Evolutionary conservation across 257 asterid species (phyloP).

Genomic region (Solanum paucissectum): DNA sequence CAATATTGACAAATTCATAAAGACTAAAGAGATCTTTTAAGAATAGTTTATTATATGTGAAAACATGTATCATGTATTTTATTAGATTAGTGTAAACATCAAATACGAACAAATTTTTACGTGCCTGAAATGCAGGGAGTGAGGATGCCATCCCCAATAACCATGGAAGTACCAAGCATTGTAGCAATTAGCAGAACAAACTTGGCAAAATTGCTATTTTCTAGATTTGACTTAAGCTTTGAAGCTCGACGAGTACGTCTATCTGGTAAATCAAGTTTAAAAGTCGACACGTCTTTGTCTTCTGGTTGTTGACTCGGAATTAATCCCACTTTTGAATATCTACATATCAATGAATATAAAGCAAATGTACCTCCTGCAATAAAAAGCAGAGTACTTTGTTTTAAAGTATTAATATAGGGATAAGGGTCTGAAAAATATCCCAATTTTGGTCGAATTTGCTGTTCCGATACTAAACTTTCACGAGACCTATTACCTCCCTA

Average conservation of each 20-base stretch:
- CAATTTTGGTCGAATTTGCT: too few relatives aligned
- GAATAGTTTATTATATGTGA: too few relatives aligned
- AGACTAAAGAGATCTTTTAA: background rate
- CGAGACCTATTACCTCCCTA: too few relatives aligned
- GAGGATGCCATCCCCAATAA: constrained; percentile 72
- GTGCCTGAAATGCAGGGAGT: constrained; percentile 70
- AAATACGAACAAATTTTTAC: background rate
- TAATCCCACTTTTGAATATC: constrained; percentile 47
- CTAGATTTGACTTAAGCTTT: constrained; percentile 26
- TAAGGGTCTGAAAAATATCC: too few relatives aligned
- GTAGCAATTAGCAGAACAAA: constrained; percentile 29
- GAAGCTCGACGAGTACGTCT: constrained; percentile 21
- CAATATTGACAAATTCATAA: background rate
- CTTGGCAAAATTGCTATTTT: constrained; percentile 26
- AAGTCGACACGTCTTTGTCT: constrained; percentile 41
- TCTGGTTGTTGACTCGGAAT: constrained; percentile 42
- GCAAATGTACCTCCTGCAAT: constrained; percentile 72
- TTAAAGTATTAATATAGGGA: background rate
- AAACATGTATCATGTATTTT: background rate
- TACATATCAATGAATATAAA: constrained; percentile 50
- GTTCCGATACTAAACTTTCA: too few relatives aligned
- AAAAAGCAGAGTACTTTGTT: background rate
- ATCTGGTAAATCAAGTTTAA: constrained; percentile 23
- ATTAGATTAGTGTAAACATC: background rate
- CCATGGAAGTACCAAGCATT: constrained; percentile 78